Evolutionary conservation across 2,329 filamentous ascomycete species (phyloP).

Genomic region (Cryphonectria naterciae): DNA sequence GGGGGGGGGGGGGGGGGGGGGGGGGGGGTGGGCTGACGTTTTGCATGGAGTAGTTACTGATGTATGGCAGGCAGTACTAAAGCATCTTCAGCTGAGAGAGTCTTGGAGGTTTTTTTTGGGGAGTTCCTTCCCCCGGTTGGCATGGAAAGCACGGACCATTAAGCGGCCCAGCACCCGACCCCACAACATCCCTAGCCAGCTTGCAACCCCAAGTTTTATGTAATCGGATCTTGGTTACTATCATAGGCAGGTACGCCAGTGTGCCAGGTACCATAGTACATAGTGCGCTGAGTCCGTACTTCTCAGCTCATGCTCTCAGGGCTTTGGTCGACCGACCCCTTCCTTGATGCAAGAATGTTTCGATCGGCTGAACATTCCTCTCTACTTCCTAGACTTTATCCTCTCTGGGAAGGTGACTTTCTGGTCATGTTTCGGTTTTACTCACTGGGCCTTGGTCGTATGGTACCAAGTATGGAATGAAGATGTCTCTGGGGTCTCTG

Average conservation of each 20-base stretch:
- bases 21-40: background rate
- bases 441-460: background rate
- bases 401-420: background rate
- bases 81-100: background rate
- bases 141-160: background rate
- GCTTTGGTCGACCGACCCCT: background rate
- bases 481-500: background rate
- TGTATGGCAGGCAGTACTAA: background rate
- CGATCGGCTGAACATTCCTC: background rate
- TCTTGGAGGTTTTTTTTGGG: slow-evolving; percentile 3
- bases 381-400: background rate
- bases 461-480: background rate
- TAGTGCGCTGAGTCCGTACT: background rate
- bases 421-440: background rate
- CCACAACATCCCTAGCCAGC: background rate
- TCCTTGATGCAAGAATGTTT: background rate
- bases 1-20: background rate
- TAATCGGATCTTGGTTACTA: background rate
- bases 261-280: background rate
- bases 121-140: background rate
- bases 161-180: background rate
- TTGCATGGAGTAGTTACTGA: background rate
- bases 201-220: background rate
- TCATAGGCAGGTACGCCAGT: background rate
- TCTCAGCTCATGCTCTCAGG: background rate